Evolutionary conservation across 2,329 filamentous ascomycete species (phyloP), one percentile per base, ranked within the genome.

Genomic region (Fusarium oxysporum): DNA sequence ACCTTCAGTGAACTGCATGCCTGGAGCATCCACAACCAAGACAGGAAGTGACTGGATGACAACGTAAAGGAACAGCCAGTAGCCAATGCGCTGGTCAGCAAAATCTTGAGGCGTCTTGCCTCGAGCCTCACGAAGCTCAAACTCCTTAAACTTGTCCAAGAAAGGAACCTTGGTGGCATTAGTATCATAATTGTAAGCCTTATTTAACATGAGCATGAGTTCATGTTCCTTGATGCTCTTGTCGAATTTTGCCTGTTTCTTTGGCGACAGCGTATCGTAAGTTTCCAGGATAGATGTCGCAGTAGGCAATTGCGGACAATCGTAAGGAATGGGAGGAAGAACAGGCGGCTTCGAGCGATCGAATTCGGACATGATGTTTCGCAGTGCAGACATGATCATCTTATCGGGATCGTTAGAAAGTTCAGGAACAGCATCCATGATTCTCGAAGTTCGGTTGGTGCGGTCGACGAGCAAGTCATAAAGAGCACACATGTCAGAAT

Each of bases 391-490:
- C 32, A 90, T 86, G 16, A 89, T 87, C 30, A 92, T 88, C 68
- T 92, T 90, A 28, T 87, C 85, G 21, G 88, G 84, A 25, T 88
- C 88, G 3, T 87, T 85, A 3, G 86, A 87, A 28, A 90, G 86
- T 23, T 86, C 83, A 9, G 88, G 84, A 10, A 86, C 86, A 73
- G 93, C 89, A 76, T 95, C 93, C 33, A 92, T 90, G 5, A 92
- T 92, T 65, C 96, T 90, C 4, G 93, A 93, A 0, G 96, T 98
- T 35, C 97, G 82, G 38, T 90, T 88, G 32, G 88, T 89, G 30
- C 95, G 91, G 80, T 98, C 94, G 9, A 94, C 96, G 19, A 97
- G 84, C 65, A 97, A 85, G 78, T 98, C 95, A 82, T 98, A 98
- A 21, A 98, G 85, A 43, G 91, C 90, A 75, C 93, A 93, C 77